Percentiles rank a stretch among this genome's conserved stretches.
These are phyloP conservation scores for Acacia melanoxylon DNA, from an alignment of 306 rosid genomes.

Conservation along the genomic window DNA sequence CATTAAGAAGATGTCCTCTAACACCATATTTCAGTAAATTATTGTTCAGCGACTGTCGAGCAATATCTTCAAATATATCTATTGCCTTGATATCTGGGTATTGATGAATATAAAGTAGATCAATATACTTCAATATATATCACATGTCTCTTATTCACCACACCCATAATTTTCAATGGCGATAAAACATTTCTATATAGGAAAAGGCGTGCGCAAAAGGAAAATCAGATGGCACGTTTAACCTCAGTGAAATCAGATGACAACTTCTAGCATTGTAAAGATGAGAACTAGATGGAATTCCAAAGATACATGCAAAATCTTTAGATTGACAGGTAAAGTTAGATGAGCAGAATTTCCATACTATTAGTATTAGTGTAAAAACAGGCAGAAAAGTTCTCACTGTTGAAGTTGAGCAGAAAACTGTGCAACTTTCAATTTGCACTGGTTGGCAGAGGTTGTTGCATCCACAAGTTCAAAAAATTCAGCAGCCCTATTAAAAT, in stretches of 20 bases:
- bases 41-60: slow-evolving; percentile 70
- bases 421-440: slow-evolving; percentile 57
- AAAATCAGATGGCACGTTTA: slow-evolving; percentile 16
- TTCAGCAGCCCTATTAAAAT: slow-evolving; percentile 54
- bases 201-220: slow-evolving; percentile 4
- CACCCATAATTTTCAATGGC: background rate
- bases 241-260: slow-evolving; percentile 21
- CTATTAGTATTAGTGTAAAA: background rate
- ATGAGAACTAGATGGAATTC: slow-evolving; percentile 12
- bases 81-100: slow-evolving; percentile 74
- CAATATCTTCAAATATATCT: slow-evolving; percentile 78
- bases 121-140: slow-evolving; percentile 1
- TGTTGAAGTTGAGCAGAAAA: slow-evolving; percentile 53
- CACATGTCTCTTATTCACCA: slow-evolving; percentile 8
- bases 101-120: slow-evolving; percentile 26
- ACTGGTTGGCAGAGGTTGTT: slow-evolving; percentile 51
- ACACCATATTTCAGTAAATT: slow-evolving; percentile 94
- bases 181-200: background rate
- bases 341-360: slow-evolving; percentile 19
- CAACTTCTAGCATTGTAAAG: background rate
- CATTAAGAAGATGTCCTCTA: slow-evolving; percentile 92
- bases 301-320: slow-evolving; percentile 11
- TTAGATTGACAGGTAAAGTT: background rate
- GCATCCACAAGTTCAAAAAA: slow-evolving; percentile 41
- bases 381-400: slow-evolving; percentile 39